Evolutionary conservation across 148 eudicot species (phyloP).

Genomic region (Fallopia convolvulus): DNA sequence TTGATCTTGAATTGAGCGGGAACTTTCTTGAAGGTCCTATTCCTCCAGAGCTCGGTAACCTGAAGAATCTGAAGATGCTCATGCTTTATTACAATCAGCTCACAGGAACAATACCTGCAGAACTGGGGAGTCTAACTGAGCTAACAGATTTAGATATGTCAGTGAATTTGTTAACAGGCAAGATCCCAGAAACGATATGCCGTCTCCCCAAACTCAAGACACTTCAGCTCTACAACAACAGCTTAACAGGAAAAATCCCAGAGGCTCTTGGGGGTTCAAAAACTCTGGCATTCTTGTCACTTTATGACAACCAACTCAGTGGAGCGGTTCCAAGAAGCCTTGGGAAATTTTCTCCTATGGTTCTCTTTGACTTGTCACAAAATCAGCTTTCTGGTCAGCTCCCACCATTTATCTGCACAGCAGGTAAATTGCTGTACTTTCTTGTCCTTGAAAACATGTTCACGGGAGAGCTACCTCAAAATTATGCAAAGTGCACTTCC

Average conservation of each 20-base stretch:
- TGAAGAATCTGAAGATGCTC: slow-evolving; percentile 48
- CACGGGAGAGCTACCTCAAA: slow-evolving; percentile 50
- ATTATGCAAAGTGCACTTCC: slow-evolving; percentile 51
- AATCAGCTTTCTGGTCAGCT: slow-evolving; percentile 51
- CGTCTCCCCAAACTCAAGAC: slow-evolving; percentile 53
- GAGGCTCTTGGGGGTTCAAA: slow-evolving; percentile 39
- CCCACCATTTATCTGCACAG: slow-evolving; percentile 53
- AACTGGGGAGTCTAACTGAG: slow-evolving; percentile 63
- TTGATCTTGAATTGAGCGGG: slow-evolving; percentile 71
- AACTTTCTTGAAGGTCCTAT: slow-evolving; percentile 49
- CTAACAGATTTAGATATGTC: slow-evolving; percentile 65
- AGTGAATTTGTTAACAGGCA: slow-evolving; percentile 55
- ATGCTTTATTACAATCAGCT: slow-evolving; percentile 77
- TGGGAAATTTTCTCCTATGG: slow-evolving; percentile 48
- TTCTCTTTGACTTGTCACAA: slow-evolving; percentile 55
- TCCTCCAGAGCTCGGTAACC: slow-evolving; percentile 53
- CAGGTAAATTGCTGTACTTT: slow-evolving; percentile 63
- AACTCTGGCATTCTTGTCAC: slow-evolving; percentile 44
- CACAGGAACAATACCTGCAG: slow-evolving; percentile 62
- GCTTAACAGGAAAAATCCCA: slow-evolving; percentile 66
- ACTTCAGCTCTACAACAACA: slow-evolving; percentile 79
- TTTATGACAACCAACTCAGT: slow-evolving; percentile 62
- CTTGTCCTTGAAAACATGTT: slow-evolving; percentile 58
- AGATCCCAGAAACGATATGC: slow-evolving; percentile 50
- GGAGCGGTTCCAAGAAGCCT: slow-evolving; percentile 65